These are phyloP conservation scores for Cytospora piceicola DNA, from an alignment of 2,329 filamentous ascomycete genomes.

Conservation along the genomic window DNA sequence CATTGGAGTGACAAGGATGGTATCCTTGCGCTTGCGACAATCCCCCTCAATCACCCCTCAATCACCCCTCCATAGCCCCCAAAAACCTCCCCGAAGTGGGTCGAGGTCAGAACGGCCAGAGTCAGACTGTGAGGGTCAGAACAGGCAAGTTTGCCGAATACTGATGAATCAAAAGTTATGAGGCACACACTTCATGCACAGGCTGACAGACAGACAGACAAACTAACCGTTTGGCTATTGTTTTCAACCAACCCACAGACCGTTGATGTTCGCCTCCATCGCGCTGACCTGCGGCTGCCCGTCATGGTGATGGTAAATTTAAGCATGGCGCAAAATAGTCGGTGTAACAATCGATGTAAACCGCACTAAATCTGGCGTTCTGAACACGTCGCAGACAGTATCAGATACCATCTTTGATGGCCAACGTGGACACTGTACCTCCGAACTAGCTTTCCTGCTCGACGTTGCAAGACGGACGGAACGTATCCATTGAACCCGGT, in stretches of 20 bases:
- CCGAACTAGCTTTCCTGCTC: background rate
- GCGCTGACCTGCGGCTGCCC: slow-evolving; percentile 12
- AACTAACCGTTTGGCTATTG: slow-evolving; percentile 1
- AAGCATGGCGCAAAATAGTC: slow-evolving; percentile 17
- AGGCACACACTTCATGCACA: slow-evolving; percentile 10
- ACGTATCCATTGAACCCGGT: background rate
- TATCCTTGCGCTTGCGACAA: slow-evolving; percentile 14
- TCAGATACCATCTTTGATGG: background rate
- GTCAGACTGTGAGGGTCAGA: background rate
- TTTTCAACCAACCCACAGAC: slow-evolving; percentile 1
- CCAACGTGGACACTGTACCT: background rate
- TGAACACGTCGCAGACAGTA: slow-evolving; percentile 1
- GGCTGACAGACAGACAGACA: background rate
- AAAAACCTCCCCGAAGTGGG: slow-evolving; percentile 17
- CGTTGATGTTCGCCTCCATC: slow-evolving; percentile 7
- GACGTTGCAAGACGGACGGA: slow-evolving; percentile 1
- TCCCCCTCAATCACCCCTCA: slow-evolving; percentile 13
- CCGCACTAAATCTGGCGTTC: background rate
- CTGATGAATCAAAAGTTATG: slow-evolving; percentile 11
- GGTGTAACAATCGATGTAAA: slow-evolving; percentile 3
- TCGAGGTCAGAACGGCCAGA: background rate
- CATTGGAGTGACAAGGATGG: background rate
- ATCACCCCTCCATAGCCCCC: background rate
- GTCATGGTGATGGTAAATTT: background rate
- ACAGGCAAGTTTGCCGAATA: background rate